A percentile compares a stretch with the other conserved stretches of the same genome.
Evolutionary conservation across 805 yeast genomes (phyloP).

Genomic region (Lachancea mirantina): DNA sequence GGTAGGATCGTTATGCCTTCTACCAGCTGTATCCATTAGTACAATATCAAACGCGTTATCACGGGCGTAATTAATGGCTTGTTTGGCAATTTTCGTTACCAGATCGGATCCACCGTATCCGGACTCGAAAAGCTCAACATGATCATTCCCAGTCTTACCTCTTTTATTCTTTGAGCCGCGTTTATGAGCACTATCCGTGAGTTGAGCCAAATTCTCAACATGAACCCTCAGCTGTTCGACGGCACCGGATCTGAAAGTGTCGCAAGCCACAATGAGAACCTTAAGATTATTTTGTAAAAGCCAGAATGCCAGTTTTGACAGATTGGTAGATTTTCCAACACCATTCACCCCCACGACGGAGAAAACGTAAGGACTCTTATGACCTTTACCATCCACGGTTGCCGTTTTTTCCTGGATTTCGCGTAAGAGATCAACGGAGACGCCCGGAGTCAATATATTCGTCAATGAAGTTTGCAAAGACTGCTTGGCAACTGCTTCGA

Average conservation of each 20-base stretch:
- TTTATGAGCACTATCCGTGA: constrained; percentile 43
- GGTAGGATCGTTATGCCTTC: constrained; percentile 91
- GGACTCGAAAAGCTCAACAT: constrained; percentile 75
- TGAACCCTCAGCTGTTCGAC: constrained; percentile 96
- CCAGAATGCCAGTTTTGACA: constrained; percentile 95
- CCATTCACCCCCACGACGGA: constrained; percentile 98
- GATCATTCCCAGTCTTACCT: constrained; percentile 35
- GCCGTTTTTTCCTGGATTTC: constrained; percentile 52
- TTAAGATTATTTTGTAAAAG: constrained; percentile 78
- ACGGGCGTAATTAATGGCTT: constrained; percentile 76
- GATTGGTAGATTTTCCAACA: constrained; percentile 93
- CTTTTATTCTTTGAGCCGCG: constrained; percentile 31
- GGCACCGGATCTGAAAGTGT: constrained; percentile 96
- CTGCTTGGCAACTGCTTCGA: constrained; percentile 65
- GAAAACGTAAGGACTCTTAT: constrained; percentile 73
- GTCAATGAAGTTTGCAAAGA: constrained; percentile 54
- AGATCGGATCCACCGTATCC: constrained; percentile 96
- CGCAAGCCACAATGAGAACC: constrained; percentile 92
- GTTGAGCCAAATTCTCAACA: constrained; percentile 69
- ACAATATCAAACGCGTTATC: constrained; percentile 73
- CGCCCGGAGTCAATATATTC: constrained; percentile 81
- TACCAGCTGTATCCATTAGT: constrained; percentile 93
- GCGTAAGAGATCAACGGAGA: constrained; percentile 77
- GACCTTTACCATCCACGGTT: constrained; percentile 19
- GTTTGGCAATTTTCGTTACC: constrained; percentile 87